Conservation (phyloP, 805 yeast genomes). For the Myxozyma monticola region DNA sequence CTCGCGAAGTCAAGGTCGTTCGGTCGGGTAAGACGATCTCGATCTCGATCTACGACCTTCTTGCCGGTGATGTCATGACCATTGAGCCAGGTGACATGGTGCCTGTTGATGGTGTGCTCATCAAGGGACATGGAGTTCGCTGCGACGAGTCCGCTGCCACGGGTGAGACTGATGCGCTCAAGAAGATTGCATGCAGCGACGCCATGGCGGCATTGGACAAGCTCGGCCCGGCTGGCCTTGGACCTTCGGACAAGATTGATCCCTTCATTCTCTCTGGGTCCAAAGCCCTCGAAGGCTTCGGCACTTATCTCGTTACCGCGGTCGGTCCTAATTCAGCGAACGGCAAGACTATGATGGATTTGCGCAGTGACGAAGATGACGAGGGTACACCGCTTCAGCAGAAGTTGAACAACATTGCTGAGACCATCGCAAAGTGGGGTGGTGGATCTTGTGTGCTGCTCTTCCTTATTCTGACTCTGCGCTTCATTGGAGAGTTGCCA, state of each 20-base stretch:
- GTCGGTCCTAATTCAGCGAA: conserved; percentile 88
- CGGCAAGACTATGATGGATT: conserved; percentile 85
- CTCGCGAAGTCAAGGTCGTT: conserved; percentile 72
- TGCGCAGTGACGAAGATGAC: conserved; percentile 70
- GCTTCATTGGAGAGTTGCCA: conserved; percentile 66
- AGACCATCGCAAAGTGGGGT: conserved; percentile 94
- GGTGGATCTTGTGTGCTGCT: conserved; percentile 79
- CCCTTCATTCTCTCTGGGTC: conserved; percentile 91
- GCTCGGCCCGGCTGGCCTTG: conserved; percentile 23
- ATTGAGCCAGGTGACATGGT: conserved; percentile 93
- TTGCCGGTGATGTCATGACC: conserved; percentile 81
- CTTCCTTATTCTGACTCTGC: conserved; percentile 73
- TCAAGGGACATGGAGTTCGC: conserved; percentile 68
- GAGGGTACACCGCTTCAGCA: conserved; percentile 89
- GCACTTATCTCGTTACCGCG: conserved; percentile 81
- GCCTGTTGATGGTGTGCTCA: conserved; percentile 81
- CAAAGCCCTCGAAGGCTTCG: conserved; percentile 81
- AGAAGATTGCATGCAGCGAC: conserved; percentile 57
- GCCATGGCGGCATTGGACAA: conserved; percentile 42
- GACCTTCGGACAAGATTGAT: conserved; percentile 52
- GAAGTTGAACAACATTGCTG: conserved; percentile 79
- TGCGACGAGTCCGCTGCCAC: conserved; percentile 92
- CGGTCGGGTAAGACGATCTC: conserved; percentile 68
- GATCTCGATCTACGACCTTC: conserved; percentile 68
- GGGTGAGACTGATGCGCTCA: conserved; percentile 87